Conservation (phyloP, 352 stramenopile species). For the Phytophthora uliginosa region DNA sequence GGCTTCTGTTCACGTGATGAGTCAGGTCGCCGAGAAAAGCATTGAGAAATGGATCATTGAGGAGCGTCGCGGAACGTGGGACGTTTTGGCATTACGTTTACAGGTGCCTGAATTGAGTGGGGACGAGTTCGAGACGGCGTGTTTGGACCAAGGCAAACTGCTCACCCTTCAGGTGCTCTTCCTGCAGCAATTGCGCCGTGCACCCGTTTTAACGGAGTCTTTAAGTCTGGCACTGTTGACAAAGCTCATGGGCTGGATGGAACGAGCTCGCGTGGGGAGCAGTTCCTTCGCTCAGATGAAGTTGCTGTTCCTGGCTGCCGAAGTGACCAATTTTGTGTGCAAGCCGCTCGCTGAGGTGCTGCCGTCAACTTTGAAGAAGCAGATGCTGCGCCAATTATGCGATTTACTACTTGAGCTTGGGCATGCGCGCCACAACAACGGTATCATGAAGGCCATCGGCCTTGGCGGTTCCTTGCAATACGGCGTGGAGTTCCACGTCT, state of each 20-base stretch:
- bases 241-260: constrained; percentile 83
- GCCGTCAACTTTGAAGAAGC: constrained; percentile 76
- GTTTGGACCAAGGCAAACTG: constrained; percentile 77
- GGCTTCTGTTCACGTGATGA: constrained; percentile 88
- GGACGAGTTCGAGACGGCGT: constrained; percentile 82
- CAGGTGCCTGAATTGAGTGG: constrained; percentile 85
- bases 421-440: constrained; percentile 78
- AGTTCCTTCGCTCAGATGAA: constrained; percentile 84
- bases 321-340: constrained; percentile 81
- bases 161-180: constrained; percentile 86
- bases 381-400: constrained; percentile 77
- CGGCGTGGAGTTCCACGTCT: constrained; percentile 84
- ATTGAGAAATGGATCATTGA: constrained; percentile 91
- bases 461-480: constrained; percentile 82
- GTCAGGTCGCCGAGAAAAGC: constrained; percentile 79
- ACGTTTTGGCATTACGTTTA: constrained; percentile 62
- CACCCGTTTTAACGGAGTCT: constrained; percentile 71
- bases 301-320: constrained; percentile 81
- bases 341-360: constrained; percentile 67
- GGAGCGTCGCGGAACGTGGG: constrained; percentile 72
- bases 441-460: constrained; percentile 89
- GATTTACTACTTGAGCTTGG: constrained; percentile 72
- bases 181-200: constrained; percentile 72
- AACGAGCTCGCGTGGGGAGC: constrained; percentile 60
- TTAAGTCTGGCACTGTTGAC: constrained; percentile 76